Conservation (phyloP, 2,329 filamentous ascomycete genomes). For the Hypoxylon sp. region DNA sequence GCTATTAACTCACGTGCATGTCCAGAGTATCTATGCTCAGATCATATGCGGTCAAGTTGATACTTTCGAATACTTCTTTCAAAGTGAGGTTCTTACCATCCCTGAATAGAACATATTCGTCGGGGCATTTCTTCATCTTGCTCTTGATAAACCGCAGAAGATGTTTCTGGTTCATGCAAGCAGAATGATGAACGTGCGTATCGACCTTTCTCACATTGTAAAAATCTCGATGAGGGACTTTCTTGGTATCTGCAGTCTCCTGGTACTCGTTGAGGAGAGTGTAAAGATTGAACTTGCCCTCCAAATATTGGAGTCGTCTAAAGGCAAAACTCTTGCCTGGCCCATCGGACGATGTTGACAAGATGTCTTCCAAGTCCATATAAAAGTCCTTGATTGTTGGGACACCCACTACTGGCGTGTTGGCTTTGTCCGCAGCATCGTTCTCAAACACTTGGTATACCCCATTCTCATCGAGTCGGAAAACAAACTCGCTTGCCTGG, state of each 20-base stretch:
- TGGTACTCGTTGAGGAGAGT: conserved; percentile 94
- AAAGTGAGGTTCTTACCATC: conserved; percentile 93
- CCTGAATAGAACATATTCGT: conserved; percentile 90
- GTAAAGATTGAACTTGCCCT: conserved; percentile 97
- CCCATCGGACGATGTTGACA: conserved; percentile 91
- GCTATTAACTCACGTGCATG: conserved; percentile 78
- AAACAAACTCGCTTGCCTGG: conserved; percentile 73
- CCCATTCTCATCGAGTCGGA: conserved; percentile 80
- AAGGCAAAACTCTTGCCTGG: conserved; percentile 98
- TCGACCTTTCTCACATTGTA: conserved; percentile 99
- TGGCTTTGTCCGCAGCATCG: conserved; percentile 65
- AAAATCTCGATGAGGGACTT: conserved; percentile 96
- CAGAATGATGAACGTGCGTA: conserved; percentile 98
- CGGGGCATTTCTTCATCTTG: conserved; percentile 98
- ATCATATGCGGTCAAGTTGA: conserved; percentile 96
- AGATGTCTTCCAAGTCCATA: conserved; percentile 87
- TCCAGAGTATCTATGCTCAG: conserved; percentile 97
- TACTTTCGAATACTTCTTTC: conserved; percentile 93
- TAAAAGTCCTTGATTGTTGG: conserved; percentile 95
- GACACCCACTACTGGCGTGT: conserved; percentile 79
- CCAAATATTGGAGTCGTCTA: conserved; percentile 90
- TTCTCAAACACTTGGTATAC: conserved; percentile 93
- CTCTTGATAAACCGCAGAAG: conserved; percentile 98
- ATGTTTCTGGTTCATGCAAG: conserved; percentile 99
- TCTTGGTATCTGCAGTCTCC: conserved; percentile 97